A percentile compares a stretch with the other conserved stretches of the same genome.
phyloP scores from a whole-genome alignment of 2,329 filamentous ascomycete genomes.

The Byssoonygena ceratinophila region DNA sequence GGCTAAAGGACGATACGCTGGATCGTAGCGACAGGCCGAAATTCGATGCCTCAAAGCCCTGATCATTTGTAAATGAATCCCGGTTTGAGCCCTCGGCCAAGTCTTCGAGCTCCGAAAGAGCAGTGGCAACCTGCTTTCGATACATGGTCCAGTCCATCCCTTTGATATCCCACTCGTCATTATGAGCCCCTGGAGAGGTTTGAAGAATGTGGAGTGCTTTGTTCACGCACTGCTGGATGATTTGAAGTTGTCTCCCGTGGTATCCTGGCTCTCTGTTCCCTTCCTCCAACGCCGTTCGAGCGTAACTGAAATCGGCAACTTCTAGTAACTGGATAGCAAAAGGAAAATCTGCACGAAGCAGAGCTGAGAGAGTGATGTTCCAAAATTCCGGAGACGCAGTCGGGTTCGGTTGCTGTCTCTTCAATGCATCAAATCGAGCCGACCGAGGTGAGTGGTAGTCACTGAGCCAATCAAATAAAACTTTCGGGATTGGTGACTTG shows the following conservation, averaged over 20 bases:
- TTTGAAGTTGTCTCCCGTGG: constrained; percentile 61
- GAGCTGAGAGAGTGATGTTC: constrained; percentile 65
- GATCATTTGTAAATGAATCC: constrained; percentile 32
- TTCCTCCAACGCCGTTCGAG: constrained; percentile 54
- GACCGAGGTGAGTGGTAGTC: constrained; percentile 62
- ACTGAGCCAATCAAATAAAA: constrained; percentile 75
- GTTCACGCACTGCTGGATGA: constrained; percentile 61
- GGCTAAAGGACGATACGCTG: constrained; percentile 53
- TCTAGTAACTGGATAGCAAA: constrained; percentile 58
- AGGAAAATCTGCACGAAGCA: constrained; percentile 63
- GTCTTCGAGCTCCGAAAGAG: constrained; percentile 58
- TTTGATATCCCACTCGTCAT: constrained; percentile 67
- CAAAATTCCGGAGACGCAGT: constrained; percentile 70
- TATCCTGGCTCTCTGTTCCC: constrained; percentile 58
- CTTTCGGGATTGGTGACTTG: constrained; percentile 53
- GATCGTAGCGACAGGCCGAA: constrained; percentile 39
- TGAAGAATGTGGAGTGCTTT: constrained; percentile 60
- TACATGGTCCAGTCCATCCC: constrained; percentile 76
- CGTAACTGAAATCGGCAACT: constrained; percentile 67
- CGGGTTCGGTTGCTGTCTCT: constrained; percentile 57
- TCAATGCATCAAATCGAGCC: constrained; percentile 55
- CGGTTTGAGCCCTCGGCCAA: constrained; percentile 66
- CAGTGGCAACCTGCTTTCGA: constrained; percentile 60
- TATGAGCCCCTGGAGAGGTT: constrained; percentile 56
- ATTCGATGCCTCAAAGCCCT: constrained; percentile 35